These are phyloP conservation scores for Naganishia liquefaciens DNA, from an alignment of 1,284 basidiomycete genomes.

Conservation along the genomic window DNA sequence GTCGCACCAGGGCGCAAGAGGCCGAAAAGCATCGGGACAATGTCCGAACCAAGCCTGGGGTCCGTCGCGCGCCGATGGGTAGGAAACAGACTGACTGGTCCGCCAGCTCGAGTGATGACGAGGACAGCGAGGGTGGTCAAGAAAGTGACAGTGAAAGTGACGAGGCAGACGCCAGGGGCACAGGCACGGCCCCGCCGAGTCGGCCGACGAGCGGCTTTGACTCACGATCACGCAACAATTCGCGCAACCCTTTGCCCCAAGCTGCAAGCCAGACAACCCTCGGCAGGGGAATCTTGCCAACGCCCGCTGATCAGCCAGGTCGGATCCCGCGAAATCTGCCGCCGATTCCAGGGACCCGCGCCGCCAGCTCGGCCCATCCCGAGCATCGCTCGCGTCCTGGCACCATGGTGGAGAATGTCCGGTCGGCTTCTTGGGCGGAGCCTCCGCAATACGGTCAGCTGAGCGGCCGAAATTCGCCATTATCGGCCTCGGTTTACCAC, in stretches of 20 bases:
- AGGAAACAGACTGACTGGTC: constrained; percentile 64
- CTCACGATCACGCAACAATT: constrained; percentile 34
- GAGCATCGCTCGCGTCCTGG: constrained; percentile 1
- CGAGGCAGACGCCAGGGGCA: constrained; percentile 62
- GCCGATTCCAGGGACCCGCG: constrained; percentile 39
- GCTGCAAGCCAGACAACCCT: constrained; percentile 39
- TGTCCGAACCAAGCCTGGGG: constrained; percentile 65
- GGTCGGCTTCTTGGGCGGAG: constrained; percentile 24
- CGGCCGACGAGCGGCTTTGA: constrained; percentile 6
- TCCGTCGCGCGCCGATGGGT: constrained; percentile 54
- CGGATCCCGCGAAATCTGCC: constrained; percentile 40
- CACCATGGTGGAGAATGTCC: not conserved
- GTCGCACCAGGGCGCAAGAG: constrained; percentile 76
- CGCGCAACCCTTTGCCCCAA: constrained; percentile 47
- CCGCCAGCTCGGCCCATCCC: constrained; percentile 16
- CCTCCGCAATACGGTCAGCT: constrained; percentile 23
- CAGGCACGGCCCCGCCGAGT: constrained; percentile 6
- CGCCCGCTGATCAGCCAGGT: constrained; percentile 30
- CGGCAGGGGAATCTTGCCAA: constrained; percentile 32
- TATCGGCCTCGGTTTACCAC: constrained; percentile 38
- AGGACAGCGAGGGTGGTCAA: constrained; percentile 68
- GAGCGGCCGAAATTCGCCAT: constrained; percentile 35
- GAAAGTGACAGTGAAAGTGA: constrained; percentile 68
- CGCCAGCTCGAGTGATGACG: constrained; percentile 59
- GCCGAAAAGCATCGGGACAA: constrained; percentile 68